Evolutionary conservation across 257 asterid genomes (phyloP), one percentile per base, ranked within the genome.

Genomic region (Verbena officinalis): DNA sequence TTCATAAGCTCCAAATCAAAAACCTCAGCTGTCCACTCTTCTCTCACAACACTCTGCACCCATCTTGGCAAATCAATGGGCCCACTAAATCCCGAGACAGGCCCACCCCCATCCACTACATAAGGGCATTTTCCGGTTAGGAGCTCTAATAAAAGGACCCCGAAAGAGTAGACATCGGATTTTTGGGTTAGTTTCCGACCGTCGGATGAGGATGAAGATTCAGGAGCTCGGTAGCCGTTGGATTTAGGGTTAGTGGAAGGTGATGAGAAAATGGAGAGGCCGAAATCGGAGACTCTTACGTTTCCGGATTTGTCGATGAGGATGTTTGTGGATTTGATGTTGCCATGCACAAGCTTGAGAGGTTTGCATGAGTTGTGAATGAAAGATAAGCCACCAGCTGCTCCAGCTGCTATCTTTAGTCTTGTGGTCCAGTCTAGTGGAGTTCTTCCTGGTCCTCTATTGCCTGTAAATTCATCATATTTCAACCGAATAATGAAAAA

Each of bases 21-120:
- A 50, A 93, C 99, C 75, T 93, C 99, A 0, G 99, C 96, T 0
- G 99, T 93, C 99, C 99, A 93, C 77, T 93, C 99, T 78, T 93
- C 99, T 12, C 99, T 80, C 78, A 93, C 99, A 14, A 93, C 96
- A 21, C 95, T 85, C 69, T 87, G 99, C 49, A 93, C 99, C 99
- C 99, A 93, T 83, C 97, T 84, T 0, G 99, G 99, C 49, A 93
- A 73, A 74, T 93, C 97, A 0, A 92, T 33, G 0, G 76, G 83
- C 52, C 91, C 94, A 3, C 81, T 69, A 19, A 75, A 81, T 46
- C 85, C 90, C 3, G 76, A 51, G 17, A 83, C 83, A 0, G 83
- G 81, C 2, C 80, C 83, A 0, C 73, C 62, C 9, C 51, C 72
- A 58, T 87, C 91, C 24, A 85, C 72, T 0, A 81, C 67, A 0